These are phyloP conservation scores for Rhodomyrtus psidioides DNA, from an alignment of 441 rosid genomes.

Conservation along the genomic window DNA sequence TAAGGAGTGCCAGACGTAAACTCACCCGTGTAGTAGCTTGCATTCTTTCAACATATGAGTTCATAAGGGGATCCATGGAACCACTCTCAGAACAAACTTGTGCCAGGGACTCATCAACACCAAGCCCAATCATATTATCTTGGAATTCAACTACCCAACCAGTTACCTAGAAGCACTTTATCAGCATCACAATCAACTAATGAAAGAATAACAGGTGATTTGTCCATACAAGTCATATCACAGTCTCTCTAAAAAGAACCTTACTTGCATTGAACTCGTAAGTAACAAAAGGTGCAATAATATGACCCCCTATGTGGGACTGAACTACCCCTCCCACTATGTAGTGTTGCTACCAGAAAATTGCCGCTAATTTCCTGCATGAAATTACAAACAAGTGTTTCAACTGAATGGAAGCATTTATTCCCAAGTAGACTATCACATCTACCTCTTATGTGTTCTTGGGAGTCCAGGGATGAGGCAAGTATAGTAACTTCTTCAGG, in stretches of 20 bases:
- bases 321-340: background rate
- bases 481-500: background rate
- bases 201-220: background rate
- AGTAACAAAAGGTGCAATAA: background rate
- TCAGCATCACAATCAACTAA: background rate
- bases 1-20: background rate
- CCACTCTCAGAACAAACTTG: slow-evolving; percentile 99
- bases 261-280: background rate
- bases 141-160: slow-evolving; percentile 99
- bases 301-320: background rate
- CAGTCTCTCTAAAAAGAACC: background rate
- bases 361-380: background rate
- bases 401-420: background rate
- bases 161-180: slow-evolving; percentile 54
- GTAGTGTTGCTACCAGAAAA: background rate
- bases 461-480: background rate
- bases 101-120: slow-evolving; percentile 97
- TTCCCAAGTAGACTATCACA: background rate
- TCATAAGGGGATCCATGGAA: slow-evolving; percentile 99
- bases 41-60: slow-evolving; percentile 97
- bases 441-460: background rate
- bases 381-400: background rate
- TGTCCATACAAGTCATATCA: background rate
- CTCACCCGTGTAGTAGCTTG: slow-evolving; percentile 94
- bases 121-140: slow-evolving; percentile 94